Evolutionary conservation across 306 rosid genomes (phyloP), one percentile per base, ranked within the genome.

Genomic region (Fragaria nilgerrensis): DNA sequence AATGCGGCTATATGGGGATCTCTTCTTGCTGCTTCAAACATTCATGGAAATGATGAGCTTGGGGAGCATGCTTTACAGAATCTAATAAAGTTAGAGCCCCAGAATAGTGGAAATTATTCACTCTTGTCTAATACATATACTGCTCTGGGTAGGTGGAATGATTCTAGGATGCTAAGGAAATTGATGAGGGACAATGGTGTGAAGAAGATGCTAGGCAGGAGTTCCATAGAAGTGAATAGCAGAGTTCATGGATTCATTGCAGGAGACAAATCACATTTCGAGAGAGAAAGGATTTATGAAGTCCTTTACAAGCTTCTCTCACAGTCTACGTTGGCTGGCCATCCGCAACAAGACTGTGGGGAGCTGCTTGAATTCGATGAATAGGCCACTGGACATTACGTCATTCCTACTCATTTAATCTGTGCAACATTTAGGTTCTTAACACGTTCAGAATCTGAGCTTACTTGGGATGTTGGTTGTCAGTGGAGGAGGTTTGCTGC

Each of bases 1-100:
- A 89, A 88, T 74, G 89, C 88, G 14, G 86, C 91, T 9, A 81
- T 89, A 78, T 91, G 97, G 94, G 94, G 94, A 74, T 87, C 94
- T 55, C 86, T 91, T 82, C 92, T 91, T 79, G 88, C 92, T 67
- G 88, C 87, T 74, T 77, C 92, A 37, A 80, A 82, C 52, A 77
- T 74, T 45, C 86, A 84, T 58, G 84, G 87, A 17, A 78, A 88
- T 82, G 83, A 83, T 8, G 90, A 75, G 66, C 84, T 91, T 50
- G 97, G 92, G 25, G 82, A 76, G 36, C 85, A 72, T 73, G 92
- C 94, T 44, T 79, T 85, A 77, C 55, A 68, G 62, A 86, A 81
- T 79, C 84, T 89, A 9, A 49, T 84, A 39, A 66, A 48, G 85
- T 58, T 89, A 75, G 94, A 91, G 82, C 94, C 94, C 7, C 77